Percentiles rank a stretch among this genome's conserved stretches.
phyloP scores from a whole-genome alignment of 2,329 filamentous ascomycete species.

The Fusarium sp. region DNA sequence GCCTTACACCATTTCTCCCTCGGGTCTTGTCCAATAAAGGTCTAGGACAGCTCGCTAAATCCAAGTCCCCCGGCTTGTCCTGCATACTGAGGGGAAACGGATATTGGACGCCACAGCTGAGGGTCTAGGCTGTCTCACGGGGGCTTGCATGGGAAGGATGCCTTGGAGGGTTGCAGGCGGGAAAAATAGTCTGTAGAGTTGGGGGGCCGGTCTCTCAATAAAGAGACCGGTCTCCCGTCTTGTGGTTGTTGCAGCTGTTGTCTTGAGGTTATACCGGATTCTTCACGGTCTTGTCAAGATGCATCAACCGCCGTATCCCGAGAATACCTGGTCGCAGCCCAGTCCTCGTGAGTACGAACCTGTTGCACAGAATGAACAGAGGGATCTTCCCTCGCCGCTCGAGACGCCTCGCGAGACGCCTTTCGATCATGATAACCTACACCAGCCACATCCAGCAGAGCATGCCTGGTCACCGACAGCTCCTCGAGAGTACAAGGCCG shows the following conservation, averaged over 20 bases:
- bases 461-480: background rate
- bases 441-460: constrained; percentile 3
- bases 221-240: background rate
- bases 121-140: background rate
- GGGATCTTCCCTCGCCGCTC: background rate
- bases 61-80: background rate
- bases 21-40: background rate
- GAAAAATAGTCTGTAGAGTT: background rate
- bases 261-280: background rate
- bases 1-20: background rate
- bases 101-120: background rate
- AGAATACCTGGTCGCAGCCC: background rate
- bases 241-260: background rate
- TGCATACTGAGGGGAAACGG: background rate
- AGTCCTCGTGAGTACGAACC: background rate
- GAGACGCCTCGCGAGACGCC: constrained; percentile 6
- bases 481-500: constrained; percentile 28
- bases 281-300: background rate
- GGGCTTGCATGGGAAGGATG: background rate
- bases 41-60: background rate
- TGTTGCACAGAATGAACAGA: background rate
- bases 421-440: background rate
- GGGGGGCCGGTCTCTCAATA: background rate
- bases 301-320: background rate
- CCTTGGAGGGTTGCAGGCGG: background rate